These are phyloP conservation scores for Starmerella powellii DNA, from an alignment of 805 yeast genomes.

Conservation along the genomic window DNA sequence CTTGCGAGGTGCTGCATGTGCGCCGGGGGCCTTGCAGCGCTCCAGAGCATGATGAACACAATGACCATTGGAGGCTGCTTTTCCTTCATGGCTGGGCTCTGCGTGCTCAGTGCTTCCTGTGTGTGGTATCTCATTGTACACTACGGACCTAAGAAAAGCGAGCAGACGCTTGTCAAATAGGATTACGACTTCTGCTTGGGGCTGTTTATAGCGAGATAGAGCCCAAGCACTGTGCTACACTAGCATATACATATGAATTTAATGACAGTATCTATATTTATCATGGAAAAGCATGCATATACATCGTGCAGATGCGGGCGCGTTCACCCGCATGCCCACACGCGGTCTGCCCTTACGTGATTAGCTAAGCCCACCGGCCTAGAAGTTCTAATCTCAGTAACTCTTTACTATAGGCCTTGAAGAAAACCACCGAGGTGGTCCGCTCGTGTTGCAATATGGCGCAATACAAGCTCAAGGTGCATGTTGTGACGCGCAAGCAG, in stretches of 20 bases:
- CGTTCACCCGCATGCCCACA: no score
- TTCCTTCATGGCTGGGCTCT: slow-evolving; percentile 48
- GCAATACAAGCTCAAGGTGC: background rate
- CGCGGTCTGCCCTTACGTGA: no score
- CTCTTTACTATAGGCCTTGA: background rate
- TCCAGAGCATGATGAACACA: slow-evolving; percentile 44
- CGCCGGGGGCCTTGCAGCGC: slow-evolving; percentile 58
- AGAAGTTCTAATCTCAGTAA: no score
- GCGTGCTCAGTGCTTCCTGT: slow-evolving; percentile 19
- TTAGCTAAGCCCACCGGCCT: no score
- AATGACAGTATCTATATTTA: no score
- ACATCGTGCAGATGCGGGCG: no score
- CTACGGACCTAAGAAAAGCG: slow-evolving; percentile 9
- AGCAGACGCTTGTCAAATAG: slow-evolving; percentile 1
- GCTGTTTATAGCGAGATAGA: no score
- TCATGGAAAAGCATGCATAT: no score
- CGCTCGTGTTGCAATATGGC: background rate
- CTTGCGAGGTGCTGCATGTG: slow-evolving; percentile 59
- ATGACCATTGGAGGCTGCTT: slow-evolving; percentile 68
- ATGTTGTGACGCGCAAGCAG: slow-evolving; percentile 5
- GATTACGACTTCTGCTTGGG: no score
- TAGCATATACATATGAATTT: no score
- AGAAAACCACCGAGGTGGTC: background rate
- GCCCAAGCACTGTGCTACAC: no score
- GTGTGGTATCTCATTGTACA: slow-evolving; percentile 8